Evolutionary conservation across 2,329 filamentous ascomycete species (phyloP).

Genomic region (Aspergillus terreus): DNA sequence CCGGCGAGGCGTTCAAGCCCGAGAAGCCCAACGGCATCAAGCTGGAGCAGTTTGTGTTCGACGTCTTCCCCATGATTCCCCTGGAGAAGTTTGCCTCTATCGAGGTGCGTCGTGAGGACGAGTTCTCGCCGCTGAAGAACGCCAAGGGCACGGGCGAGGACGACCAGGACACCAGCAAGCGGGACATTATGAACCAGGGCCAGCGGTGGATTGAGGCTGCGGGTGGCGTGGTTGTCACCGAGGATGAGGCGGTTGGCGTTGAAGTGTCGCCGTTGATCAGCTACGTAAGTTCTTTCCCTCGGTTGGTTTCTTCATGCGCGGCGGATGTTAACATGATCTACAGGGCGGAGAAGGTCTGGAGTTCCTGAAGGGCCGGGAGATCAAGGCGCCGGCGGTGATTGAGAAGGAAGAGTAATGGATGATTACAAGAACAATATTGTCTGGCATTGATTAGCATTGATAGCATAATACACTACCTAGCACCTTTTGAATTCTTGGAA

Average conservation of each 20-base stretch:
- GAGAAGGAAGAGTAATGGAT: slow-evolving; percentile 51
- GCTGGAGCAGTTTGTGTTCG: slow-evolving; percentile 98
- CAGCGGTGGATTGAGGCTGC: slow-evolving; percentile 78
- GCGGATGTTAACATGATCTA: slow-evolving; percentile 11
- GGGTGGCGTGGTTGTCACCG: slow-evolving; percentile 69
- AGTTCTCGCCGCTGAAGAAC: slow-evolving; percentile 98
- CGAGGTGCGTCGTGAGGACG: slow-evolving; percentile 94
- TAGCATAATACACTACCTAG: neutral
- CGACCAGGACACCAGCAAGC: slow-evolving; percentile 87
- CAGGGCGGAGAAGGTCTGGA: slow-evolving; percentile 62
- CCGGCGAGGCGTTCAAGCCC: slow-evolving; percentile 79
- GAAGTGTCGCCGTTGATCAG: slow-evolving; percentile 91
- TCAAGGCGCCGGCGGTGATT: slow-evolving; percentile 62
- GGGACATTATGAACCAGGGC: slow-evolving; percentile 86
- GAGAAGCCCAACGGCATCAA: slow-evolving; percentile 97
- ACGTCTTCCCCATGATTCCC: slow-evolving; percentile 86
- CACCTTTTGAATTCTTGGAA: neutral
- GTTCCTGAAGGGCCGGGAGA: slow-evolving; percentile 56
- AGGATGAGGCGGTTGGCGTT: slow-evolving; percentile 62
- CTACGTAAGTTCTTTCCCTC: slow-evolving; percentile 67
- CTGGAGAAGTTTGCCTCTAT: slow-evolving; percentile 90
- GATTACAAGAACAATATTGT: neutral
- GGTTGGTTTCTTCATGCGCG: neutral
- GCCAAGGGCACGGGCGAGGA: slow-evolving; percentile 80
- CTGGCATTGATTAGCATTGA: neutral